phyloP scores from a whole-genome alignment of 768 basidiomycete genomes.

The Kwoniella sp. region DNA sequence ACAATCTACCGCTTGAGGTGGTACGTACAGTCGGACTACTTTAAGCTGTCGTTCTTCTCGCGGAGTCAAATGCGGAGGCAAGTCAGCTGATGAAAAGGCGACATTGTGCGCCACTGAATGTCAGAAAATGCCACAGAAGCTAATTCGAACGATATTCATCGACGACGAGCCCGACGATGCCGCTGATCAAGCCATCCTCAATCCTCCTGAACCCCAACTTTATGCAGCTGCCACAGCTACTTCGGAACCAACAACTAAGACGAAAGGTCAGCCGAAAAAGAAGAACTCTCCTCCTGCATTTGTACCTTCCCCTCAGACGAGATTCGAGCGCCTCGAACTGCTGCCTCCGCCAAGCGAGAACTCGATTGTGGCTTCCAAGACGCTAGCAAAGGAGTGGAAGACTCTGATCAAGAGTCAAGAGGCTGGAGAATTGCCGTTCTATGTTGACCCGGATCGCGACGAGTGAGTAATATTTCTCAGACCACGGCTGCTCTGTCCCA shows the following conservation, averaged over 20 bases:
- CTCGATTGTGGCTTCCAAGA: slow-evolving; percentile 62
- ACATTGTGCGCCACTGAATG: neutral
- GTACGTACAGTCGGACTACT: no score
- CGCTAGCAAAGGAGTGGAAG: slow-evolving; percentile 67
- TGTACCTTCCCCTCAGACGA: slow-evolving; percentile 17
- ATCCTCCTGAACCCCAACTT: slow-evolving; percentile 4
- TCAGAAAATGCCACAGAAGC: slow-evolving; percentile 38
- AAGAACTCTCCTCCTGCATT: slow-evolving; percentile 1
- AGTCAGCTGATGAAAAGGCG: neutral
- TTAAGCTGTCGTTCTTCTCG: neutral
- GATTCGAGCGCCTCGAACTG: slow-evolving; percentile 52
- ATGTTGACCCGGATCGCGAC: slow-evolving; percentile 68
- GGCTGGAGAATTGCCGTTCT: slow-evolving; percentile 68
- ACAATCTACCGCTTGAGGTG: slow-evolving; percentile 18
- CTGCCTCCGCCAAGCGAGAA: slow-evolving; percentile 69
- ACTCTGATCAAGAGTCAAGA: slow-evolving; percentile 68
- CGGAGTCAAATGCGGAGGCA: slow-evolving; percentile 4
- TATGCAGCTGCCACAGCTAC: neutral
- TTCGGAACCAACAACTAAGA: neutral
- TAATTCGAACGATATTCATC: slow-evolving; percentile 17
- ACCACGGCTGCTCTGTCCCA: no score
- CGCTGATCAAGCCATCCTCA: slow-evolving; percentile 22
- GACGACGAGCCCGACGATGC: slow-evolving; percentile 29
- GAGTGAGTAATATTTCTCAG: slow-evolving; percentile 15
- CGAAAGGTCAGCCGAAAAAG: neutral